A percentile compares a stretch with the other conserved stretches of the same genome.
Conservation (phyloP, 2,329 filamentous ascomycete genomes). For the Phoma sp. region DNA sequence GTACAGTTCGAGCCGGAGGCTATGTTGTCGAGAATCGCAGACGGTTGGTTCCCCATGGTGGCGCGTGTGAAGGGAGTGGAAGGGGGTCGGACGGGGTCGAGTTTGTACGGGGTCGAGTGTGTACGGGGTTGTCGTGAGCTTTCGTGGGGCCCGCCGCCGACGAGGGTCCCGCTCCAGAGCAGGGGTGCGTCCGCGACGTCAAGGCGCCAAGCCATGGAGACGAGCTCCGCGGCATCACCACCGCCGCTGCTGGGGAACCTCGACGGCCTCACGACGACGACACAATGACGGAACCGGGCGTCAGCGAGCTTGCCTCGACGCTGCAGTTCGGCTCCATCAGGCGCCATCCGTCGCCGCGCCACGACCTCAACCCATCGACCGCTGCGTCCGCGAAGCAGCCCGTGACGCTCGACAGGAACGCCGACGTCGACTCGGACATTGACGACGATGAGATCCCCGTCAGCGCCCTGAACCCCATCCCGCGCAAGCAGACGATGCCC, state of each 20-base stretch:
- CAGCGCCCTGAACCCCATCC: constrained; percentile 65
- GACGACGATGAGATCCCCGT: constrained; percentile 74
- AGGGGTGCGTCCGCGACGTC: constrained; percentile 30
- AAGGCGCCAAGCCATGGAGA: constrained; percentile 31
- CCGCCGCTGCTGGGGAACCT: not conserved
- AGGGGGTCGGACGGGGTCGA: constrained; percentile 18
- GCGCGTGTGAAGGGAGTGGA: constrained; percentile 25
- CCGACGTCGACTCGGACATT: constrained; percentile 56
- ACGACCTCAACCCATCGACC: constrained; percentile 84
- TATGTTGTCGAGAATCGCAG: constrained; percentile 87
- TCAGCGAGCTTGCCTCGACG: constrained; percentile 72
- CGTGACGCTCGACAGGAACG: constrained; percentile 53
- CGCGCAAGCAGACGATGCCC: constrained; percentile 69
- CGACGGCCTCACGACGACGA: not conserved
- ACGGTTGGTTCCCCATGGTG: constrained; percentile 63
- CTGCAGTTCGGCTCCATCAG: constrained; percentile 84
- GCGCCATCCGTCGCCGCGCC: constrained; percentile 70
- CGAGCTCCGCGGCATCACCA: constrained; percentile 12
- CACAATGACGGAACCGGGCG: constrained; percentile 11
- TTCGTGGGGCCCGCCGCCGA: constrained; percentile 31
- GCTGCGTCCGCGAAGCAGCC: constrained; percentile 72
- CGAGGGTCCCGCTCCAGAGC: constrained; percentile 27
- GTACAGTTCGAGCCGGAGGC: constrained; percentile 96
- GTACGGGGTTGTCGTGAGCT: constrained; percentile 23
- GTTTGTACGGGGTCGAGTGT: constrained; percentile 4